Evolutionary conservation across 2,329 filamentous ascomycete genomes (phyloP), one percentile per base, ranked within the genome.

Genomic region (Nectriaceae sp.): DNA sequence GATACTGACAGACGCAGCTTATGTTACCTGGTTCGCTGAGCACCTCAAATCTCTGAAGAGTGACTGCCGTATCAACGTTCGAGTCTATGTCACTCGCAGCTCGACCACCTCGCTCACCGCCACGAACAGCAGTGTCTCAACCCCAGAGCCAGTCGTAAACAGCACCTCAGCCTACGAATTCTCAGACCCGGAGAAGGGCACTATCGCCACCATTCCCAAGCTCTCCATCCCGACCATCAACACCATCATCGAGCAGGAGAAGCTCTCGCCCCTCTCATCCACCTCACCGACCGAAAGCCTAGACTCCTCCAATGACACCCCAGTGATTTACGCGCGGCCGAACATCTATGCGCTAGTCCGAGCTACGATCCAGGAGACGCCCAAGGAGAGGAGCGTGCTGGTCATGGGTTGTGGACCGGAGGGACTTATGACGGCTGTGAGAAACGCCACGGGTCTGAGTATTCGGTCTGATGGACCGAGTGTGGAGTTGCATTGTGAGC

Each of bases 401-500:
- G 63, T 79, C 46, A 69, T 75, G 51, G 73, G 71, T 10, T 80
- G 77, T 63, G 77, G 76, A 1, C 75, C 77, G 1, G 64, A 64
- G 3, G 59, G 62, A 4, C 57, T 79, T 42, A 75, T 75, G 68
- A 60, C 63, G 19, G 54, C 65, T 20, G 69, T 77, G 29, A 70
- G 75, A 21, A 69, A 74, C 43, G 69, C 71, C 2, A 65, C 70
- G 1, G 71, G 73, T 2, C 56, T 56, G 11, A 67, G 63, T 45
- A 76, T 79, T 40, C 65, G 60, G 19, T 43, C 61, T 0, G 64
- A 68, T 6, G 75, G 75, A 2, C 73, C 75, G 2, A 69, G 70
- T 21, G 62, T 79, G 3, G 75, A 76, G 53, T 61, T 79, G 13
- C 75, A 79, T 62, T 74, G 72, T 44, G 76, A 79, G 61, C 65